Evolutionary conservation across 192 early-diverging fungal genomes (phyloP), one percentile per base, ranked within the genome.

Genomic region (Linnemannia zychae): DNA sequence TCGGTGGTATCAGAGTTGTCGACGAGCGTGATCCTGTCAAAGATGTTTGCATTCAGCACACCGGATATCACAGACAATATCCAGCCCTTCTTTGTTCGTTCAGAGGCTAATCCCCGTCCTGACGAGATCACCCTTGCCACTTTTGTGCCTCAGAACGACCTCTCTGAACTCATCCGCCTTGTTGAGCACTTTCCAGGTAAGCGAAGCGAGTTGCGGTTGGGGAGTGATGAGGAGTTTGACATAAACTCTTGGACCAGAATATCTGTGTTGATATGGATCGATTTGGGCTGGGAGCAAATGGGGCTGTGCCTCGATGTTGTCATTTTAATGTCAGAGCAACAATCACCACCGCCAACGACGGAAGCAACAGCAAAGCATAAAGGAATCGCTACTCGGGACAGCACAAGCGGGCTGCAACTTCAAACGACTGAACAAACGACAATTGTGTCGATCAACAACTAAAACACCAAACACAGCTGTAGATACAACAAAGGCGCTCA

Each of bases 111-210:
- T 24, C 91, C 89, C 33, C 67, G 71, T 5, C 67, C 47, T 20
- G 83, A 90, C 37, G 87, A 90, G 48, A 82, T 91, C 18, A 77
- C 91, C 2, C 68, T 88, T 1, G 85, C 80, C 33, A 88, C 89
- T 3, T 82, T 86, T 52, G 72, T 89, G 20, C 88, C 87, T 52
- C 72, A 76, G 33, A 78, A 87, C 37, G 77, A 81, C n/a, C 88
- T 86, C 72, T 80, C 80, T 40, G 88, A 88, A 53, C 76, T 91
- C 40, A 74, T 74, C 18, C 72, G 80, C 36, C 67, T 91, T 18
- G 85, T 88, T 6, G 88, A 88, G 60, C 67, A 81, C 18, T 91
- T 90, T 83, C 76, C 89, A 86, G 91, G 91, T 90, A 63, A 53
- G 40, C 40, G 40, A 63, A 53, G 40, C 40, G 40, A 44, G 40